Evolutionary conservation across 495 filamentous ascomycete species (phyloP), one percentile per base, ranked within the genome.

Genomic region (Choiromyces venosus): DNA sequence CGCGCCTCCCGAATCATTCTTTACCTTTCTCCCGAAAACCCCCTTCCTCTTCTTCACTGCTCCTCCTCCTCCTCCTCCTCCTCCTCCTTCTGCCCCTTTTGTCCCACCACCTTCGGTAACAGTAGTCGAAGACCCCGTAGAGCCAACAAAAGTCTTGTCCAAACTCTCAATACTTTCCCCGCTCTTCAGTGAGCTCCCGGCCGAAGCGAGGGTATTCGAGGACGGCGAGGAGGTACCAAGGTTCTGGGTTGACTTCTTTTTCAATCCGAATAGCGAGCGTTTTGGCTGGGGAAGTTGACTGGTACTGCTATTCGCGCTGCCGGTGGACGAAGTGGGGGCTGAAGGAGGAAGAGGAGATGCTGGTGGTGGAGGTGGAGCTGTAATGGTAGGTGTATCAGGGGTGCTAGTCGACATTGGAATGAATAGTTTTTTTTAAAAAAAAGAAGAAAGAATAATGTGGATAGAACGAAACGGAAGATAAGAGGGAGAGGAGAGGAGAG

Each of bases 11-110:
- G 71, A 73, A 66, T 76, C 69, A 39, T 67, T 76, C 71, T 72
- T 79, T 66, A 73, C 73, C 68, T 75, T 80, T 39, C 79, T 71
- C 72, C 77, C 77, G 46, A 80, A 80, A 39, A 80, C 72, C 37
- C 61, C 71, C 67, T 74, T 80, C 14, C 76, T 73, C 9, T 78
- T 78, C 52, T 74, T 76, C 39, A 71, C 78, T 42, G 69, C 64
- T 25, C 65, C 25, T 19, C 19, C 65, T 9, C 65, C 37, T 21
- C 29, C 65, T 2, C n/a, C n/a, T 42, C 74, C 64, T 25, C 65
- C 25, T 19, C 19, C 65, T 9, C 65, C 37, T 21, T 39, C 65
- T 2, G 36, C n/a, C 42, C 74, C 64, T 40, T 37, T 64, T 19
- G 33, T 35, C 12, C 38, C 69, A 37, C 68, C 40, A 35, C 44